Conservation (phyloP, 495 filamentous ascomycete species). For the Rusavskia elegans region DNA sequence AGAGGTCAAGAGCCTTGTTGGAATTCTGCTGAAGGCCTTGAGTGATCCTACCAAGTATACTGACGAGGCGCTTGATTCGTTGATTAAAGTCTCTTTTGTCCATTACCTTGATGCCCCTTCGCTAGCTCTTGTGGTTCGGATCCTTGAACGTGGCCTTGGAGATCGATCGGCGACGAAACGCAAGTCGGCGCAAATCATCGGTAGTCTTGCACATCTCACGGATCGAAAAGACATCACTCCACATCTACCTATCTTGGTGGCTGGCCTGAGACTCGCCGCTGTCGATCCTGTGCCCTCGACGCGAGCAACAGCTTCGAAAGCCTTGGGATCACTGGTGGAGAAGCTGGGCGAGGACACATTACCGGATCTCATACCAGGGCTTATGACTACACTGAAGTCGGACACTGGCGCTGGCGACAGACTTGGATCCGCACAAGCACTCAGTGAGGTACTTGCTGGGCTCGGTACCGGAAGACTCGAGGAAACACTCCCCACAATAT, state of each 20-base stretch:
- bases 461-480: conserved; percentile 82
- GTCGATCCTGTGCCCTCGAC: conserved; percentile 94
- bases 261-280: conserved; percentile 72
- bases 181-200: conserved; percentile 93
- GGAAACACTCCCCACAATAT: conserved; percentile 88
- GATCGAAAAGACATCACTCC: conserved; percentile 85
- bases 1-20: conserved; percentile 80
- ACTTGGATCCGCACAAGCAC: conserved; percentile 89
- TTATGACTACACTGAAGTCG: conserved; percentile 94
- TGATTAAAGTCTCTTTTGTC: conserved; percentile 91
- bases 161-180: conserved; percentile 89
- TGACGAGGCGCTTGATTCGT: conserved; percentile 78
- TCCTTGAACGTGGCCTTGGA: conserved; percentile 78
- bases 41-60: conserved; percentile 97
- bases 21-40: conserved; percentile 83
- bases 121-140: conserved; percentile 82
- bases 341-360: conserved; percentile 95
- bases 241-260: conserved; percentile 84
- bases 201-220: conserved; percentile 89
- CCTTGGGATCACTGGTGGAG: conserved; percentile 85
- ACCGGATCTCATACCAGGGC: conserved; percentile 89
- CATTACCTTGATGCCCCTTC: conserved; percentile 96
- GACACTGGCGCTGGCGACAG: conserved; percentile 92
- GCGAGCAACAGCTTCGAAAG: conserved; percentile 91
- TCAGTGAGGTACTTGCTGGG: conserved; percentile 90